Evolutionary conservation across 805 yeast species (phyloP), one percentile per base, ranked within the genome.

Genomic region (Starmerella geochares): DNA sequence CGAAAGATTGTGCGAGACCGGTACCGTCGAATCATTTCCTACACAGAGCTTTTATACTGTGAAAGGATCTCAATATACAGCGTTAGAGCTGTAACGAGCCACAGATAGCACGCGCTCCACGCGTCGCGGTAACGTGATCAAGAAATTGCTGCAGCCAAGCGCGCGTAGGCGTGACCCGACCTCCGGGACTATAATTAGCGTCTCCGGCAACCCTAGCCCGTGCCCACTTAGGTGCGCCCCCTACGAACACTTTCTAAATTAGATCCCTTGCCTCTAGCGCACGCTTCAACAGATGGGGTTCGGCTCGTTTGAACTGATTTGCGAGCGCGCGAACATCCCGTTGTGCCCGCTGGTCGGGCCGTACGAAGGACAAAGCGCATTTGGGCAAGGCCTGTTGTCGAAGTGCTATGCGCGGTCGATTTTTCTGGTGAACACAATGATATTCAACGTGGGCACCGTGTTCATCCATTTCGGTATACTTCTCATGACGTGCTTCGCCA

Each of bases 381-480:
- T 56, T 25, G 48, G 71, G 27, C 65, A 71, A 5, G 95, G 96
- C 1, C 71, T 88, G 24, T 62, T 85, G 25, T 80, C 96, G 3
- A 64, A 66, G 35, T 90, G 97, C 67, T 90, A 86, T 58, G 81
- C 96, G 0, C 71, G 96, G 60, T 75, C 90, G 6, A 85, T 90
- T 20, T 87, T 82, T 57, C 62, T 90, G 36, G 95, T 96, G 47
- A 90, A 90, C 67, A 90, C 97, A 0, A 74, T 86, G 69, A 85
- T 90, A 19, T 90, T 87, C 68, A 86, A 86, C 63, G 72, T 86
- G 13, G 96, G 96, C 25, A 83, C 81, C 54, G 86, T 94, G 6
- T 83, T 90, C 62, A 77, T 87, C 19, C 86, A 88, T 62, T 79
- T 90, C 47, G 86, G 83, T 1, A 78, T 86, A 0, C 67, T 92